These are phyloP conservation scores for Metschnikowia matae DNA, from an alignment of 805 yeast genomes.

Conservation along the genomic window DNA sequence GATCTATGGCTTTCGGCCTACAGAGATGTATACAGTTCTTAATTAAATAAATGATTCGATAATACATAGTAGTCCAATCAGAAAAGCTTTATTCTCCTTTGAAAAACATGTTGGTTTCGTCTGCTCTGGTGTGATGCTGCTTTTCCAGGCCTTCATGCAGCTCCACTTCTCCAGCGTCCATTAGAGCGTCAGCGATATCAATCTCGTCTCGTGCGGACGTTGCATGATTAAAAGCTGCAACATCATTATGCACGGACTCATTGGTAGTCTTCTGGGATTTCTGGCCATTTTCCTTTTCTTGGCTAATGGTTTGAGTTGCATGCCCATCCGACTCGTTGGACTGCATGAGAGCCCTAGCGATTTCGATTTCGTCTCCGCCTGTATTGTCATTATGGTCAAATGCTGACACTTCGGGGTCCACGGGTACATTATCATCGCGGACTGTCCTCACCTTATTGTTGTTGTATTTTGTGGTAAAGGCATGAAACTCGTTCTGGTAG, in stretches of 20 bases:
- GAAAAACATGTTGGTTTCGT: constrained; percentile 17
- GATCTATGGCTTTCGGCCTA: neutral
- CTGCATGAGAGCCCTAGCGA: constrained; percentile 62
- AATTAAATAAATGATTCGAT: neutral
- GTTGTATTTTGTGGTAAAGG: constrained; percentile 10
- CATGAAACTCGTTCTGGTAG: constrained; percentile 13
- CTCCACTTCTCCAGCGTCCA: neutral
- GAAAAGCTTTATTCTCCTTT: constrained; percentile 5
- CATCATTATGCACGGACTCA: neutral
- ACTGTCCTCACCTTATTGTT: constrained; percentile 5
- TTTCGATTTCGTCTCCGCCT: constrained; percentile 55
- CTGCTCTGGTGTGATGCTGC: constrained; percentile 5
- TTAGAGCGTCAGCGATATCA: constrained; percentile 3
- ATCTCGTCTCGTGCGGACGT: neutral
- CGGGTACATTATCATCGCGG: constrained; percentile 38
- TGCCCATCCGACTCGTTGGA: constrained; percentile 42
- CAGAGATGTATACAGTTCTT: neutral
- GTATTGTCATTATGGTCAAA: constrained; percentile 24
- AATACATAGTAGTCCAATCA: too few relatives aligned
- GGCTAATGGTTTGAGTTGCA: neutral
- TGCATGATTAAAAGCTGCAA: neutral
- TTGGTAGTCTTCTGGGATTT: neutral
- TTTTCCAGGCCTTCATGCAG: neutral
- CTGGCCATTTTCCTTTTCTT: neutral
- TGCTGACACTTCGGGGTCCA: constrained; percentile 54